Conservation (phyloP, 1,284 basidiomycete genomes). For the Melampsora americana region DNA sequence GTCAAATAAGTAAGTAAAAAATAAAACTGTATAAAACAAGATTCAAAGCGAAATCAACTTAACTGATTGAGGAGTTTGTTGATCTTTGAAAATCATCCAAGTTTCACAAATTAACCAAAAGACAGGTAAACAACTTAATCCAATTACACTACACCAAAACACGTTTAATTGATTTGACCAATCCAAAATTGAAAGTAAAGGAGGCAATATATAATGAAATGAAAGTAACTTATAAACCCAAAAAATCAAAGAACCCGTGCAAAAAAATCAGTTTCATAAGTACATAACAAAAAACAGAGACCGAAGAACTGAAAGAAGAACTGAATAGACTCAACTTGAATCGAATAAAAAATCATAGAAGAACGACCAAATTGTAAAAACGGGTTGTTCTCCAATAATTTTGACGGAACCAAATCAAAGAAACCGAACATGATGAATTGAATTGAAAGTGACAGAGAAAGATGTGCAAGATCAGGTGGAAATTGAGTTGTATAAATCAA, state of each 20-base stretch:
- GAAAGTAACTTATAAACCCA: slow-evolving; percentile 4
- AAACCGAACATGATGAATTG: slow-evolving; percentile 6
- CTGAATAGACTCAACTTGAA: slow-evolving; percentile 34
- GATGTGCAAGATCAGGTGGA: slow-evolving; percentile 26
- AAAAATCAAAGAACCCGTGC: slow-evolving; percentile 1
- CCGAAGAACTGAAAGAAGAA: background rate
- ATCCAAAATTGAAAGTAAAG: slow-evolving; percentile 12
- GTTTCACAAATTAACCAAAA: slow-evolving; percentile 35
- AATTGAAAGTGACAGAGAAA: slow-evolving; percentile 5
- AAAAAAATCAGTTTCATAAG: background rate
- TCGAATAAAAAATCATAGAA: slow-evolving; percentile 26
- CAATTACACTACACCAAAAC: slow-evolving; percentile 19
- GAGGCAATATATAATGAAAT: slow-evolving; percentile 39
- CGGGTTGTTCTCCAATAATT: slow-evolving; percentile 4
- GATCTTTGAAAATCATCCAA: slow-evolving; percentile 35
- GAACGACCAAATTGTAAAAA: slow-evolving; percentile 23
- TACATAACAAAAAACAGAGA: background rate
- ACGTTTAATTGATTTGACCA: slow-evolving; percentile 30
- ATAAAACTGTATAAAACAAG: no score
- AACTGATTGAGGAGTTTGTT: slow-evolving; percentile 34
- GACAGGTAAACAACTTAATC: slow-evolving; percentile 16
- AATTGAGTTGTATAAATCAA: slow-evolving; percentile 24
- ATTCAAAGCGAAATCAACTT: background rate
- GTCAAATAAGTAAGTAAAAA: no score
- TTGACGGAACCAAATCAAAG: slow-evolving; percentile 15